Evolutionary conservation across 108 stramenopile species (phyloP).

Genomic region (Cyclotella baltica): DNA sequence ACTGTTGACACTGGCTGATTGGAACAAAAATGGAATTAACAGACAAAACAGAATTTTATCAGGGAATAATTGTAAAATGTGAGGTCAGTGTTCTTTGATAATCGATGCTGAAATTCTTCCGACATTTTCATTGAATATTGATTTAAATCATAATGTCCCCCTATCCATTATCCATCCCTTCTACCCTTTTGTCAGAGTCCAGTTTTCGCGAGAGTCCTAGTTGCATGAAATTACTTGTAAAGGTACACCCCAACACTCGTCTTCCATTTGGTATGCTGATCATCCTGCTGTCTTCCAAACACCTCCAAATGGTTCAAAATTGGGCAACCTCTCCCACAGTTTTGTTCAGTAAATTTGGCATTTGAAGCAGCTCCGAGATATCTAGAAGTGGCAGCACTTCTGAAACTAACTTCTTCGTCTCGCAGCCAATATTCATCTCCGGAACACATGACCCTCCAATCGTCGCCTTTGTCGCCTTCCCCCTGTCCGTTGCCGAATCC

Average conservation of each 20-base stretch:
- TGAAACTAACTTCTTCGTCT: conserved; percentile 51
- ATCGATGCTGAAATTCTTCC: no score
- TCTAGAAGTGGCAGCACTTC: conserved; percentile 64
- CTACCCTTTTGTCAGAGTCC: no score
- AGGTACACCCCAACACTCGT: conserved; percentile 76
- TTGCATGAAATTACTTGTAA: conserved; percentile 60
- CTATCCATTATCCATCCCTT: no score
- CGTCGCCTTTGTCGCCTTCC: conserved; percentile 79
- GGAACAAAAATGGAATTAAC: no score
- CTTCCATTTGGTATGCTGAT: conserved; percentile 65
- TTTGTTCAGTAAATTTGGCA: conserved; percentile 73
- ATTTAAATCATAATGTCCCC: no score
- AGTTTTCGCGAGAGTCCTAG: no score
- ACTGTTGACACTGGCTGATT: no score
- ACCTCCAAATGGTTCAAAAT: conserved; percentile 86
- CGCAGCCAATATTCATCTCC: conserved; percentile 66
- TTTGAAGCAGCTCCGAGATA: conserved; percentile 65
- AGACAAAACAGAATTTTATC: no score
- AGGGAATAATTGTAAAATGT: no score
- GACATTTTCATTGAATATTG: no score
- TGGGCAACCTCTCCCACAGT: conserved; percentile 86
- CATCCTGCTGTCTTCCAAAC: conserved; percentile 66
- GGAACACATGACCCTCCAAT: conserved; percentile 76
- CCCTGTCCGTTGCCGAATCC: conserved; percentile 79
- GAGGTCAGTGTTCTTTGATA: no score